These are phyloP conservation scores for Tillandsia leiboldiana DNA, from an alignment of 176 grass and related monocot species.

Conservation along the genomic window DNA sequence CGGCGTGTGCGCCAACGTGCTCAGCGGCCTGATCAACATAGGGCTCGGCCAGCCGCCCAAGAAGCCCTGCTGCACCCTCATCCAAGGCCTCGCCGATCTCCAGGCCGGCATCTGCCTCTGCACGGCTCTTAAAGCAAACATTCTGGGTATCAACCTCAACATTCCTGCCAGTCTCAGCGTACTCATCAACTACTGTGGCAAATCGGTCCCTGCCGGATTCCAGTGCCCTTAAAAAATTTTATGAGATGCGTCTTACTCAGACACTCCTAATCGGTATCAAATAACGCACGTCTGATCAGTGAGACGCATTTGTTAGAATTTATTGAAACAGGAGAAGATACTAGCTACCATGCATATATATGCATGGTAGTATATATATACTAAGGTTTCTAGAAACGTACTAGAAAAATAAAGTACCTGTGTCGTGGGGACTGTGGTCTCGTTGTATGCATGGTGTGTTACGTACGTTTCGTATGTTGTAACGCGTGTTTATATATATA, in stretches of 20 bases:
- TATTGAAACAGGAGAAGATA: no score
- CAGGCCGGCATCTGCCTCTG: slow-evolving; percentile 56
- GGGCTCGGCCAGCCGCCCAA: slow-evolving; percentile 19
- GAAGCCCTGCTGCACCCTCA: slow-evolving; percentile 41
- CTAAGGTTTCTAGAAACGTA: no score
- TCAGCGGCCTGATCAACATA: slow-evolving; percentile 27
- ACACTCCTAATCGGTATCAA: not conserved
- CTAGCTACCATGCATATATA: no score
- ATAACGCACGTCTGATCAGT: no score
- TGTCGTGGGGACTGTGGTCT: no score
- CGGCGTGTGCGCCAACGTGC: slow-evolving; percentile 35
- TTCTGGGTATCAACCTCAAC: slow-evolving; percentile 41
- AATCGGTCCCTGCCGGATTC: slow-evolving; percentile 53
- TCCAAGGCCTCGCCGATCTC: slow-evolving; percentile 33
- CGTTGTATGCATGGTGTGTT: no score
- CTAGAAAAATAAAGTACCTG: no score
- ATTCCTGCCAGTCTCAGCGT: slow-evolving; percentile 33
- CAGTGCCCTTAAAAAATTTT: slow-evolving; percentile 27
- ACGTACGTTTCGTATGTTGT: no score
- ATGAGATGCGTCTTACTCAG: not conserved
- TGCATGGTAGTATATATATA: no score
- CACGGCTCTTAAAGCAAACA: slow-evolving; percentile 41
- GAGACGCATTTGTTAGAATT: no score
- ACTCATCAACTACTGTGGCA: slow-evolving; percentile 60
- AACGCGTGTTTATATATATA: no score